Evolutionary conservation across 75 land plant species (phyloP), one percentile per base, ranked within the genome.

Genomic region (Picea glauca): DNA sequence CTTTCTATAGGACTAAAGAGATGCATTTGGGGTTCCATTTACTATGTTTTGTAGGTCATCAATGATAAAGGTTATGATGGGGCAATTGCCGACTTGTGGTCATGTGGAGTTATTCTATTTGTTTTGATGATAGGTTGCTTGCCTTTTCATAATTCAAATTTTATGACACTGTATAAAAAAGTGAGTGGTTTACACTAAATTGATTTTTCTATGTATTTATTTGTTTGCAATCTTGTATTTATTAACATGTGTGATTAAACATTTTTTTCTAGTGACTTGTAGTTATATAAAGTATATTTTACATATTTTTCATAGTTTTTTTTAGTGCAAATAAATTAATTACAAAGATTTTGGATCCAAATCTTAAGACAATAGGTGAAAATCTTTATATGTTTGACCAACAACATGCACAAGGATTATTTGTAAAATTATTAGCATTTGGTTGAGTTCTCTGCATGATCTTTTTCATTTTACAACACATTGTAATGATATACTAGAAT

Each of bases 1-100:
- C 43, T 35, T 67, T 5, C 32, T 67, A 7, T 67, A 33, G 43
- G 18, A 38, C 5, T 66, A 66, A 8, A 60, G 26, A 12, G 20
- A 32, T 77, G 70, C 54, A 23, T 72, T 62, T 70, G 54, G 30
- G 12, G 18, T 21, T 59, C 58, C 18, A 32, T 54, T 57, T 58
- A 0, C 73, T 62, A n/a, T 81, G 17, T 33, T 70, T 35, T 35
- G 11, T 62, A 92, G 95, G 91, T 93, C 32, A 86, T 93, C 50
- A 84, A 87, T 75, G 88, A 90, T 79, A 93, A 93, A 70, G 96
- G 96, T 15, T 93, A 93, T 83, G 91, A 86, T 80, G 93, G 96
- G 77, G 88, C 88, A 6, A 87, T 88, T 76, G 90, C 96, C 30
- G 96, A 93, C 79, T 81, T 93, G 20, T 93, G 93, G 96, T 93